phyloP scores from a whole-genome alignment of 1,139 yeast species.

The Scheffersomyces illinoinensis region DNA sequence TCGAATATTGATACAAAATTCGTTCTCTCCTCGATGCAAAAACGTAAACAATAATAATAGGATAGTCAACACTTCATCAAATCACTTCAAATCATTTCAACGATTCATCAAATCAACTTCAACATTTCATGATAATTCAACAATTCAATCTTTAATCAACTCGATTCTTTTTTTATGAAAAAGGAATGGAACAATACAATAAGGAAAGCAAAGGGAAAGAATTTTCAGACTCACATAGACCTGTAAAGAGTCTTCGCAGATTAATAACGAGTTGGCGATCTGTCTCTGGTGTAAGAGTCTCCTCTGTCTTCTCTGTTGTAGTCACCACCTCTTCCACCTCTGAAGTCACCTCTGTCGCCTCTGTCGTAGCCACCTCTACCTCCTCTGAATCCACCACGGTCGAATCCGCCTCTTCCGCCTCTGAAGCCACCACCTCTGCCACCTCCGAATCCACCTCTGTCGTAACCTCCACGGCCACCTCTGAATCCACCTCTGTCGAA shows the following conservation, averaged over 20 bases:
- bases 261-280: conserved; percentile 59
- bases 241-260: conserved; percentile 13
- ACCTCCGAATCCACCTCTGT: conserved; percentile 16
- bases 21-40: conserved; percentile 1
- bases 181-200: conserved; percentile 1
- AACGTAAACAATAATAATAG: not conserved
- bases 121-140: conserved; percentile 33
- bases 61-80: not conserved
- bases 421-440: conserved; percentile 33
- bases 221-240: conserved; percentile 8
- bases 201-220: conserved; percentile 3
- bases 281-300: conserved; percentile 53
- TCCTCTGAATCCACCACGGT: conserved; percentile 30
- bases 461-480: conserved; percentile 18
- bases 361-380: conserved; percentile 39
- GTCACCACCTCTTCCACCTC: conserved; percentile 32
- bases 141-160: conserved; percentile 18
- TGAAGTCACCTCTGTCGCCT: conserved; percentile 30
- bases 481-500: conserved; percentile 17
- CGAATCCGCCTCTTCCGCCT: conserved; percentile 37
- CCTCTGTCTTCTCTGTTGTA: conserved; percentile 35
- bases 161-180: not conserved
- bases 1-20: not conserved
- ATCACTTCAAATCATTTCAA: not conserved
- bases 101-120: conserved; percentile 2